Evolutionary conservation across 768 basidiomycete genomes (phyloP).

Genomic region (Clitopilus passeckerianus): DNA sequence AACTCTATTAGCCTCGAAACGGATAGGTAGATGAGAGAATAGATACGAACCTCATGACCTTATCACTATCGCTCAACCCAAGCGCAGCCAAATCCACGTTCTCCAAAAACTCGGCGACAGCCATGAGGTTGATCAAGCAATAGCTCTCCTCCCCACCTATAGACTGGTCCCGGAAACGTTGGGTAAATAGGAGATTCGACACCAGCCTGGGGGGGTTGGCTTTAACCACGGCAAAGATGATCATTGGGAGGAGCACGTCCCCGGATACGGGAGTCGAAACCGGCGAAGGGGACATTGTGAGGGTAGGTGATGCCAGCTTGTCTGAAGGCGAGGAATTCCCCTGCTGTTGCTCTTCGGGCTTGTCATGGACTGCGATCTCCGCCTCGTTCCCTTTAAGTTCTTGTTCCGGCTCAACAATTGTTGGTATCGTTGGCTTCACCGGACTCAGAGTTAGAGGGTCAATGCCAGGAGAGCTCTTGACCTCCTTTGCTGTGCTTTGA

Average conservation of each 20-base stretch:
- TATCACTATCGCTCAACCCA: slow-evolving; percentile 57
- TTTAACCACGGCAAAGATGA: slow-evolving; percentile 93
- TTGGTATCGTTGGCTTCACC: slow-evolving; percentile 1
- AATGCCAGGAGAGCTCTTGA: slow-evolving; percentile 4
- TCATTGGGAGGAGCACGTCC: slow-evolving; percentile 86
- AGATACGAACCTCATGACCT: slow-evolving; percentile 46
- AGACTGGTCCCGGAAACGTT: slow-evolving; percentile 52
- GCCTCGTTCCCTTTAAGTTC: neutral
- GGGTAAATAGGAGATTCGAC: slow-evolving; percentile 61
- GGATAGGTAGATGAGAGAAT: neutral
- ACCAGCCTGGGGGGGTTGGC: slow-evolving; percentile 83
- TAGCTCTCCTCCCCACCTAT: slow-evolving; percentile 85
- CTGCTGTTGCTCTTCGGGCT: slow-evolving; percentile 3
- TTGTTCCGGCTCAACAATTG: slow-evolving; percentile 10
- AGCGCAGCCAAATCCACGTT: slow-evolving; percentile 79
- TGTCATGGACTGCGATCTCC: neutral
- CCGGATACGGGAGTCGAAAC: slow-evolving; percentile 63
- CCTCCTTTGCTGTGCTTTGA: neutral
- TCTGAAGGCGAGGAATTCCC: slow-evolving; percentile 3
- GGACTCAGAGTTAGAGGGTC: slow-evolving; percentile 3
- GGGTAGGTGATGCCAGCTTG: slow-evolving; percentile 13
- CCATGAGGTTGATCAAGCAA: slow-evolving; percentile 91
- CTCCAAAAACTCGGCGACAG: slow-evolving; percentile 93
- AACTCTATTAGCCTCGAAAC: neutral
- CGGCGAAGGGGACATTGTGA: slow-evolving; percentile 12